Evolutionary conservation across 192 early-diverging fungal species (phyloP), one percentile per base, ranked within the genome.

Genomic region (Mycoemilia scoparia): DNA sequence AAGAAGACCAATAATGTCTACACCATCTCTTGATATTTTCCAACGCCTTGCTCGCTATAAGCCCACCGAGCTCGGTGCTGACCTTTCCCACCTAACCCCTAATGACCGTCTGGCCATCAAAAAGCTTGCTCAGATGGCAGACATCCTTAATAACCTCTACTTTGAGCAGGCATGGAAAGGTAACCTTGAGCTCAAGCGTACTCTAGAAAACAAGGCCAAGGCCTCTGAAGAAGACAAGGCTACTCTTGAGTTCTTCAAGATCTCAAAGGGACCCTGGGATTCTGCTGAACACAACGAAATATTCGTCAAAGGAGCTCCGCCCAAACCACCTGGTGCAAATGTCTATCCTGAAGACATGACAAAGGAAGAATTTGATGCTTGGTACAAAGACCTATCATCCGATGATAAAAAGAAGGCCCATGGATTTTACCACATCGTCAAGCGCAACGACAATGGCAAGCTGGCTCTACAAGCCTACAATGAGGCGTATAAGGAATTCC

Each of bases 261-360:
- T 77, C 39, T 66, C 74, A 49, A 66, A 67, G 29, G 77, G 70
- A 2, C 75, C 76, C 8, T 79, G 76, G 76, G 76, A 69, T 51
- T 36, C 53, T 17, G 66, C 66, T 15, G 51, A 45, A 25, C 51
- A 67, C 16, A 60, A 75, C 35, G 59, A 59, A 28, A 51, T 66
- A 33, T 75, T 75, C 53, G 37, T 72, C 6, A 21, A 23, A 0
- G 46, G 47, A 2, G 70, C 60, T 1, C 58, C 55, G 2, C 31
- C 34, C 2, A 55, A 55, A 18, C 79, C 79, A 14, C 52, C 52
- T 23, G 60, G 60, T 2, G 76, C 59, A 28, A 77, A 78, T 38
- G 76, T 70, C 41, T 82, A 82, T 37, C 78, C 78, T 2, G 76
- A 74, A 18, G 70, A 73, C 17, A 77, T 82, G 64, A 69, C 59